phyloP scores from a whole-genome alignment of 306 rosid genomes.

The Dryas octopetala region DNA sequence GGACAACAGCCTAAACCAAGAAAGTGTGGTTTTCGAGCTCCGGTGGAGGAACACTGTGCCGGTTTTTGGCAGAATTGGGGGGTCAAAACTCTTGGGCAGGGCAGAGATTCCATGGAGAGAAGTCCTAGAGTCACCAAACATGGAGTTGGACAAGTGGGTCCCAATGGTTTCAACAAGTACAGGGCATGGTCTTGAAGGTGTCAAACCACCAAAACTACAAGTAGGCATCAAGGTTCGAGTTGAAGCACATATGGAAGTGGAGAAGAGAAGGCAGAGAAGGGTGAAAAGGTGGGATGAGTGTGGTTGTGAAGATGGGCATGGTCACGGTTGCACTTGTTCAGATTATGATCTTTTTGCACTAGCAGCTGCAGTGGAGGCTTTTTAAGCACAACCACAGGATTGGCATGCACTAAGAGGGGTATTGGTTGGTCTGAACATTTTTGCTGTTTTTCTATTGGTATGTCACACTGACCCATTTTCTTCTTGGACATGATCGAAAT shows the following conservation, averaged over 20 bases:
- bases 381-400: conserved; percentile 18
- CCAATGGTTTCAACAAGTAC: conserved; percentile 32
- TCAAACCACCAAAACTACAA: conserved; percentile 39
- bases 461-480: not conserved
- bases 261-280: conserved; percentile 26
- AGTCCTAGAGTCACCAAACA: conserved; percentile 58
- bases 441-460: not conserved
- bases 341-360: conserved; percentile 60
- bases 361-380: conserved; percentile 57
- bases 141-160: conserved; percentile 66
- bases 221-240: conserved; percentile 47
- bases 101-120: conserved; percentile 67
- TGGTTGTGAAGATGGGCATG: conserved; percentile 57
- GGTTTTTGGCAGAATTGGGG: conserved; percentile 35
- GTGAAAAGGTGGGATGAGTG: conserved; percentile 45
- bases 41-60: conserved; percentile 47
- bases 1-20: conserved; percentile 43
- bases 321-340: conserved; percentile 37
- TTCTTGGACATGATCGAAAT: not conserved
- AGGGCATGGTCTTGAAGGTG: conserved; percentile 14
- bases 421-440: too few relatives aligned
- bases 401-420: too few relatives aligned
- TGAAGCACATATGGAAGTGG: conserved; percentile 14
- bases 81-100: conserved; percentile 63
- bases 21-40: conserved; percentile 64